Percentiles rank a stretch among this genome's conserved stretches.
These are phyloP conservation scores for Eucalyptus melliodora DNA, from an alignment of 345 rosid genomes.

Conservation along the genomic window DNA sequence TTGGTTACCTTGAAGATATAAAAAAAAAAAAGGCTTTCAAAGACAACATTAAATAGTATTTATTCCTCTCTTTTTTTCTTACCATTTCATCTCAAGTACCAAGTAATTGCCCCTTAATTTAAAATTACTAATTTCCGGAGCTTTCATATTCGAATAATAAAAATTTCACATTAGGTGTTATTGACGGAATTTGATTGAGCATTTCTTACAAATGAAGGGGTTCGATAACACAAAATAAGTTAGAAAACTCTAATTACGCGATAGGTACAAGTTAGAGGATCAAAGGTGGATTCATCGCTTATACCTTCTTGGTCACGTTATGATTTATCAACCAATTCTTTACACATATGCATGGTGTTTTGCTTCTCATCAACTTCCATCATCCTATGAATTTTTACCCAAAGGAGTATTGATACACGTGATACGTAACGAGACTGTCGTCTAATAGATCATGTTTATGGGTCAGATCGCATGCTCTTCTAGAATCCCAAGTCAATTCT, in stretches of 20 bases:
- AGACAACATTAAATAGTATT: background rate
- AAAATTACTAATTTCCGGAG: background rate
- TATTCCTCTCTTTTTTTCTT: background rate
- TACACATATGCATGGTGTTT: background rate
- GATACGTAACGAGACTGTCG: background rate
- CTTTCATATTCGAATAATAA: background rate
- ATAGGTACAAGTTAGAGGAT: background rate
- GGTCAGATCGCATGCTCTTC: background rate
- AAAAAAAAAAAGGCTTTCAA: background rate
- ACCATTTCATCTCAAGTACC: background rate
- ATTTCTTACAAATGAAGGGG: background rate
- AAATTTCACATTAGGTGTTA: background rate
- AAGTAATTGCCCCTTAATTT: background rate
- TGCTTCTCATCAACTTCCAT: background rate
- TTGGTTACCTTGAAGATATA: accelerated
- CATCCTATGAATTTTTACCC: background rate
- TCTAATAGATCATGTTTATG: background rate
- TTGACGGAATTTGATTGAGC: background rate
- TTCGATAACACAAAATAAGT: background rate
- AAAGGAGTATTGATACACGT: background rate
- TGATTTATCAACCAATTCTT: background rate
- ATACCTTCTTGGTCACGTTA: background rate
- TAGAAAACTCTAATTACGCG: background rate
- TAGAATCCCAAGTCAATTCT: background rate
- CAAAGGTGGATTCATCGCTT: background rate